Percentiles rank a stretch among this genome's conserved stretches.
These are phyloP conservation scores for Luffa acutangula DNA, from an alignment of 306 rosid genomes.

Conservation along the genomic window DNA sequence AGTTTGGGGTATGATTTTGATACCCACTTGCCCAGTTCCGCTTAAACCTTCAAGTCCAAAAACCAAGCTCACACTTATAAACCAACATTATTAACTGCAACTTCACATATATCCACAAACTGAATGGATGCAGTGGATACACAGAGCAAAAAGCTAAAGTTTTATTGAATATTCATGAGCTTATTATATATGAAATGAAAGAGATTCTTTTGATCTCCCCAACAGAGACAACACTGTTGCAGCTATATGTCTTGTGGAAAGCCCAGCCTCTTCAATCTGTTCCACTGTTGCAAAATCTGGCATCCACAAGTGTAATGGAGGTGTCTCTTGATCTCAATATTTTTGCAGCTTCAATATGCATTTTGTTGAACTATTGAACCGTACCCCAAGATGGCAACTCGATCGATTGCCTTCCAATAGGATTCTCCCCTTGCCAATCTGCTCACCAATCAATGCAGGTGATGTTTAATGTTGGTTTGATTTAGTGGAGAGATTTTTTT, in stretches of 20 bases:
- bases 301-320: slow-evolving; percentile 68
- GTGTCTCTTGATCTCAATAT: slow-evolving; percentile 33
- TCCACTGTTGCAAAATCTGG: slow-evolving; percentile 72
- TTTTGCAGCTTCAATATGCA: slow-evolving; percentile 49
- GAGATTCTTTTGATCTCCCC: slow-evolving; percentile 60
- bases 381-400: slow-evolving; percentile 67
- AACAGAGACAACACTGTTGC: slow-evolving; percentile 60
- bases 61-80: too few species aligned
- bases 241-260: slow-evolving; percentile 64
- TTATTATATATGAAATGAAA: slow-evolving; percentile 23
- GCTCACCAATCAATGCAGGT: slow-evolving; percentile 11
- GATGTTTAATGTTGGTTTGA: too few species aligned
- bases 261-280: slow-evolving; percentile 68
- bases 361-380: slow-evolving; percentile 65
- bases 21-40: too few species aligned
- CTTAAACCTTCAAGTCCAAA: too few species aligned
- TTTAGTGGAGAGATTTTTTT: too few species aligned
- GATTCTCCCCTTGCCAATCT: slow-evolving; percentile 83
- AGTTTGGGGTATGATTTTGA: too few species aligned
- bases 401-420: slow-evolving; percentile 45
- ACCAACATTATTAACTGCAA: too few species aligned
- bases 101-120: too few species aligned
- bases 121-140: too few species aligned
- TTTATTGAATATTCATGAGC: not conserved
- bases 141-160: slow-evolving; percentile 26